Percentiles rank a stretch among this genome's conserved stretches.
Evolutionary conservation across 495 filamentous ascomycete genomes (phyloP).

Genomic region (Lophiotrema nucula): DNA sequence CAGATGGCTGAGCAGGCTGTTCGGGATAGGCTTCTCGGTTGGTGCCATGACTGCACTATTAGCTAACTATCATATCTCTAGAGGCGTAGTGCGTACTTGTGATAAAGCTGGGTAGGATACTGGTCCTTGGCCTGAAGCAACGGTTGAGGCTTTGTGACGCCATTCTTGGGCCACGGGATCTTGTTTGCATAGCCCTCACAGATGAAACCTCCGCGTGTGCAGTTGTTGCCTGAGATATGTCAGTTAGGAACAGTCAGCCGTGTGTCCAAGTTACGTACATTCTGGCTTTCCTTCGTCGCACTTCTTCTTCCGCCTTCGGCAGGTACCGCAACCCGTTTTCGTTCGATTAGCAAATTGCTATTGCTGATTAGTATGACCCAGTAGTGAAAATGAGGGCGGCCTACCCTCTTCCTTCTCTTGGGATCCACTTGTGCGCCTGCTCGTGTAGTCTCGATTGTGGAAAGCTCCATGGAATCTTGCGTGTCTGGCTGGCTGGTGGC

Average conservation of each 20-base stretch:
- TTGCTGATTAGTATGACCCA: too few species aligned
- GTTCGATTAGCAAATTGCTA: constrained; percentile 94
- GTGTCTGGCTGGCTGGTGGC: constrained; percentile 1
- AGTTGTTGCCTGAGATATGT: constrained; percentile 85
- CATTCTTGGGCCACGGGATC: constrained; percentile 69
- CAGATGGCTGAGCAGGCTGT: background rate
- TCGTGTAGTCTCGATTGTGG: constrained; percentile 25
- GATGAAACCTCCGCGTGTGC: constrained; percentile 83
- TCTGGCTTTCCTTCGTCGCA: constrained; percentile 94
- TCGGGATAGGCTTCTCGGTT: constrained; percentile 28
- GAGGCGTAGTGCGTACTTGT: too few species aligned
- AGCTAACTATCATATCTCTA: too few species aligned
- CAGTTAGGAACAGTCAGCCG: too few species aligned
- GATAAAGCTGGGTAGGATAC: constrained; percentile 42
- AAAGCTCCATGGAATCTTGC: constrained; percentile 6
- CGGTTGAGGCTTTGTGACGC: constrained; percentile 61
- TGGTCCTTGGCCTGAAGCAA: constrained; percentile 84
- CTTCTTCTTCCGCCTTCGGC: constrained; percentile 94
- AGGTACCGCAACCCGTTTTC: constrained; percentile 97
- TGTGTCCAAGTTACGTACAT: too few species aligned
- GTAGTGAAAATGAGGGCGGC: too few species aligned
- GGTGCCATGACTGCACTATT: constrained; percentile 24
- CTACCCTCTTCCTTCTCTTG: constrained; percentile 36
- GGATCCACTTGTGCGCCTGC: constrained; percentile 37
- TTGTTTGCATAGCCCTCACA: constrained; percentile 90